Evolutionary conservation across 345 rosid genomes (phyloP), one percentile per base, ranked within the genome.

Genomic region (Orychophragmus violaceus): DNA sequence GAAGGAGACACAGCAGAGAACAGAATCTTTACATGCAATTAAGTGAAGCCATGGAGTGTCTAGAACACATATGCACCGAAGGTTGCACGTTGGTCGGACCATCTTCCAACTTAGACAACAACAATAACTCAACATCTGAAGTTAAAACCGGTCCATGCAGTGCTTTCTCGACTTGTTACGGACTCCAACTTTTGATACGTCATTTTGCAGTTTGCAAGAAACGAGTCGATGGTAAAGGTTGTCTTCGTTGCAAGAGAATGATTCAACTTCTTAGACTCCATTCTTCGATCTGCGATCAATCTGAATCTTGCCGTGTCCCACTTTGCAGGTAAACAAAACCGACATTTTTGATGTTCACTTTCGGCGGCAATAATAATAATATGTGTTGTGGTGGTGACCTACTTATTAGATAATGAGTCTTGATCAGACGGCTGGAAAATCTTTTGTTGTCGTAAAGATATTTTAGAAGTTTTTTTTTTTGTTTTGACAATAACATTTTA

Each of bases 251-350:
- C 77, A 90, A 85, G 76, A 65, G 97, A 70, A 79, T 93, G 98
- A 78, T 91, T 87, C 97, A 85, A 79, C 91, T 93, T 23, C 85
- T 93, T 22, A 80, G 82, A 75, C 96, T 93, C 17, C 98, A 93
- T 71, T 77, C 97, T 9, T 83, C 82, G 0, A 71, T 93, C 5
- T 93, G 98, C 5, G 89, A 88, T 57, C 86, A 80, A n/a, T 46
- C 74, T 0, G 85, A 81, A 44, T 79, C 82, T 60, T 93, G 98
- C 78, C 76, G 76, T 42, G 90, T 93, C 62, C 98, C 97, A 1
- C 97, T 93, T 68, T 92, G 96, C 91, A 83, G 96, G 98, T 92
- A 41, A 41, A 39, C n/a, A 39, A 17, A 39, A 16, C 45, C 18
- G 8, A 21, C 53, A 9, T n/a, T 4, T 4, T 67, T 23, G 54